Evolutionary conservation across 768 basidiomycete species (phyloP).

Genomic region (Fomitopsis serialis): DNA sequence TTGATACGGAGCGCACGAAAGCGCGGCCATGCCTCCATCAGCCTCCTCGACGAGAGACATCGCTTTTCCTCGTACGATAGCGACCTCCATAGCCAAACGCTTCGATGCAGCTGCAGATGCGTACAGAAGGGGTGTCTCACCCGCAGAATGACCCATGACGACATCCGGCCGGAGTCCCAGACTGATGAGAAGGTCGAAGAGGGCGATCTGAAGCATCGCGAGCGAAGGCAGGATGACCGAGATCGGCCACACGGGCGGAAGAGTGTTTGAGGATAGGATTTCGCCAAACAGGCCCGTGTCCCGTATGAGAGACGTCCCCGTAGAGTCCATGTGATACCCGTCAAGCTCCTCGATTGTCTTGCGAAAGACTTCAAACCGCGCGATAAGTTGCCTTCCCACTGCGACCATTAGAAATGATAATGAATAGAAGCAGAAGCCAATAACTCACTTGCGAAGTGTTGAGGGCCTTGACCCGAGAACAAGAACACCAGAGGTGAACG

Average conservation of each 20-base stretch:
- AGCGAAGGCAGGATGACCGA: conserved; percentile 35
- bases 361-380: conserved; percentile 30
- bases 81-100: conserved; percentile 37
- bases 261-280: not conserved
- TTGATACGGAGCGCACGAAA: conserved; percentile 27
- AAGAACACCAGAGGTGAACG: conserved; percentile 28
- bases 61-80: conserved; percentile 36
- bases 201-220: conserved; percentile 42
- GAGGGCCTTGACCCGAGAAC: conserved; percentile 36
- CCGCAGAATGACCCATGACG: conserved; percentile 42
- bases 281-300: conserved; percentile 32
- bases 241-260: conserved; percentile 26
- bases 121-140: conserved; percentile 39
- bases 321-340: conserved; percentile 21
- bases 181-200: conserved; percentile 33
- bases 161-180: conserved; percentile 33
- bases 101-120: conserved; percentile 37
- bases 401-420: not conserved
- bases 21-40: conserved; percentile 39
- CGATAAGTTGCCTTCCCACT: conserved; percentile 36
- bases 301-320: conserved; percentile 33
- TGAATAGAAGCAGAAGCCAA: not conserved
- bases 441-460: conserved; percentile 34
- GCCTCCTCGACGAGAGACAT: conserved; percentile 27
- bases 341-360: conserved; percentile 34